These are phyloP conservation scores for Colletotrichum euphorbiae DNA, from an alignment of 2,329 filamentous ascomycete species.

Conservation along the genomic window DNA sequence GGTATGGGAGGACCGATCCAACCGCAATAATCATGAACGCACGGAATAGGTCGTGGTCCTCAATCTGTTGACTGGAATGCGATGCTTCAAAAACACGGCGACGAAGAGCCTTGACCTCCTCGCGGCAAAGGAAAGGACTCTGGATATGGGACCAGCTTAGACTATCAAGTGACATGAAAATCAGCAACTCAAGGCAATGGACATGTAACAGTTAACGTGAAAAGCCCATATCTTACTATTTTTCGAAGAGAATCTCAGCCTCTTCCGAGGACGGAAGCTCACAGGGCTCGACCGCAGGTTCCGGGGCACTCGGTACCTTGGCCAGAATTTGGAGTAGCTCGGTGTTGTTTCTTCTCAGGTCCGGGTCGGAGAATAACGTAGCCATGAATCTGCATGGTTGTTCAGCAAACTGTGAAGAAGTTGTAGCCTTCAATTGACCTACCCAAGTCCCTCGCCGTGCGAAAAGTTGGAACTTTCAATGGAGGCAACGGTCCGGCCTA, in stretches of 20 bases:
- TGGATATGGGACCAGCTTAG: constrained; percentile 43
- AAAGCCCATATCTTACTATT: constrained; percentile 35
- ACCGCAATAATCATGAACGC: constrained; percentile 54
- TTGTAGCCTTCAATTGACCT: not conserved
- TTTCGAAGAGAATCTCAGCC: constrained; percentile 36
- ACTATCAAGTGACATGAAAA: constrained; percentile 14
- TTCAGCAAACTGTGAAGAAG: too few species aligned
- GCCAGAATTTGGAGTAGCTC: constrained; percentile 34
- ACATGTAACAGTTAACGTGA: too few species aligned
- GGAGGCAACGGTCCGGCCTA: constrained; percentile 39
- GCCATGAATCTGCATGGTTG: constrained; percentile 33
- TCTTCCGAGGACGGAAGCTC: constrained; percentile 29
- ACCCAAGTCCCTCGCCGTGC: constrained; percentile 39
- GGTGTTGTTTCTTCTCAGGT: constrained; percentile 36
- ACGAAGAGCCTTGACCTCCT: constrained; percentile 42
- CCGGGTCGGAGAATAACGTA: constrained; percentile 39
- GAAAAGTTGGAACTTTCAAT: constrained; percentile 34
- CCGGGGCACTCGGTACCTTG: constrained; percentile 18
- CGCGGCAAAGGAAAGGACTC: constrained; percentile 45
- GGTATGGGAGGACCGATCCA: constrained; percentile 49
- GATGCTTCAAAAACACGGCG: constrained; percentile 39
- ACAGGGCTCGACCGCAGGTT: constrained; percentile 16
- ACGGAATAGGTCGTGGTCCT: constrained; percentile 48
- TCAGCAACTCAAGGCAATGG: not conserved
- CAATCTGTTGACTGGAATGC: not conserved